Percentiles rank a stretch among this genome's conserved stretches.
Evolutionary conservation across 169 alveolate genomes (phyloP).

Genomic region (Eimeria praecox): DNA sequence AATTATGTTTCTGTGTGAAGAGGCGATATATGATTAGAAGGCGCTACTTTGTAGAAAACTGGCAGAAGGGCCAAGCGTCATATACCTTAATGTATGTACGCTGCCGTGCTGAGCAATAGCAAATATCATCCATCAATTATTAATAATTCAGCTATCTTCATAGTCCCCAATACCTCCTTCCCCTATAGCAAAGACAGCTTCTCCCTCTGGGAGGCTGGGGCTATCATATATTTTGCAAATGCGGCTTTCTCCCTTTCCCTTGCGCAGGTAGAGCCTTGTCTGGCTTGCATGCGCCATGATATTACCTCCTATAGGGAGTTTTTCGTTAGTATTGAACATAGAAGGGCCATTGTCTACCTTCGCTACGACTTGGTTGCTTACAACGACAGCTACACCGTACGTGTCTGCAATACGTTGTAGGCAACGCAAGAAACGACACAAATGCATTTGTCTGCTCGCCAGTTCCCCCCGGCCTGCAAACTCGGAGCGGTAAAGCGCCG

Average conservation of each 20-base stretch:
- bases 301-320: constrained; percentile 98
- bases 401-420: constrained; percentile 97
- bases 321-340: constrained; percentile 87
- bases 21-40: neutral
- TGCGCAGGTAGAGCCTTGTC: constrained; percentile 96
- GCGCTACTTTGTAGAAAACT: neutral
- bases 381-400: constrained; percentile 83
- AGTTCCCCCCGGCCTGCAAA: constrained; percentile 99
- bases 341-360: constrained; percentile 87
- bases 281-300: constrained; percentile 99
- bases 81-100: neutral
- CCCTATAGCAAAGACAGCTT: constrained; percentile 96
- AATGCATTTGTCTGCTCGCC: constrained; percentile 97
- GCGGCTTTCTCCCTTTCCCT: constrained; percentile 97
- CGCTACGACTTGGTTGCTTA: constrained; percentile 94
- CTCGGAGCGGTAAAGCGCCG: constrained; percentile 99
- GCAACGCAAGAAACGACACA: constrained; percentile 97
- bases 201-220: constrained; percentile 99
- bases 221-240: constrained; percentile 98
- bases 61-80: neutral
- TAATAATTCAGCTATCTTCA: constrained; percentile 63
- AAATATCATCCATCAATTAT: neutral
- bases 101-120: neutral
- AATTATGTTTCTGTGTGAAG: neutral
- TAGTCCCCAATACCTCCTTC: constrained; percentile 96